These are phyloP conservation scores for Coemansia sp. DNA, from an alignment of 192 early-diverging fungal species.

Conservation along the genomic window DNA sequence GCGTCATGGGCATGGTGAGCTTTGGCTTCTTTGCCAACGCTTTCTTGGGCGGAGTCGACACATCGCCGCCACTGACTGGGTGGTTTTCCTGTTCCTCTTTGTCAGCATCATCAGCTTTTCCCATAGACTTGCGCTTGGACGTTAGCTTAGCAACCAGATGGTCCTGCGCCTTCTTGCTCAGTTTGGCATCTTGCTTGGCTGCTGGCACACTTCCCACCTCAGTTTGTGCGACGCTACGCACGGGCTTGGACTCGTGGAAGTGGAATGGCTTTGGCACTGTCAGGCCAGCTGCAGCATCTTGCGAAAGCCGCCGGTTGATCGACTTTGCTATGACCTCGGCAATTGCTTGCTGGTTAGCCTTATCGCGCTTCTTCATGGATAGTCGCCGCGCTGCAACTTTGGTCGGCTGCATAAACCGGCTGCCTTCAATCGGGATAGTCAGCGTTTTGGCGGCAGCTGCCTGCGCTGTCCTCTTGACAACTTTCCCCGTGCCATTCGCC, in stretches of 20 bases:
- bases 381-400: conserved; percentile 40
- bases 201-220: neutral
- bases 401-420: conserved; percentile 54
- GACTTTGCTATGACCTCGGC: conserved; percentile 40
- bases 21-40: conserved; percentile 17
- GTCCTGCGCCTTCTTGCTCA: conserved; percentile 29
- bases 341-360: conserved; percentile 33
- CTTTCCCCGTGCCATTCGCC: conserved; percentile 11
- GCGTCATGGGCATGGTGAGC: conserved; percentile 47
- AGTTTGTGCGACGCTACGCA: neutral
- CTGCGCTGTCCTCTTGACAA: neutral
- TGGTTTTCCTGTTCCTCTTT: conserved; percentile 5
- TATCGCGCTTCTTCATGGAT: conserved; percentile 47
- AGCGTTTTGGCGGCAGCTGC: conserved; percentile 15
- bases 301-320: conserved; percentile 26
- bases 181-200: neutral
- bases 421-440: conserved; percentile 41
- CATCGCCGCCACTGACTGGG: neutral
- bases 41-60: conserved; percentile 16
- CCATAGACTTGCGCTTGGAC: conserved; percentile 21
- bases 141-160: conserved; percentile 26
- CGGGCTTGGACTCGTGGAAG: conserved; percentile 28
- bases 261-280: conserved; percentile 51
- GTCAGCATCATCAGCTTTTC: neutral
- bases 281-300: conserved; percentile 12